Percentiles rank a stretch among this genome's conserved stretches.
phyloP scores from a whole-genome alignment of 2,329 filamentous ascomycete species.

The Epichloe glyceriae region DNA sequence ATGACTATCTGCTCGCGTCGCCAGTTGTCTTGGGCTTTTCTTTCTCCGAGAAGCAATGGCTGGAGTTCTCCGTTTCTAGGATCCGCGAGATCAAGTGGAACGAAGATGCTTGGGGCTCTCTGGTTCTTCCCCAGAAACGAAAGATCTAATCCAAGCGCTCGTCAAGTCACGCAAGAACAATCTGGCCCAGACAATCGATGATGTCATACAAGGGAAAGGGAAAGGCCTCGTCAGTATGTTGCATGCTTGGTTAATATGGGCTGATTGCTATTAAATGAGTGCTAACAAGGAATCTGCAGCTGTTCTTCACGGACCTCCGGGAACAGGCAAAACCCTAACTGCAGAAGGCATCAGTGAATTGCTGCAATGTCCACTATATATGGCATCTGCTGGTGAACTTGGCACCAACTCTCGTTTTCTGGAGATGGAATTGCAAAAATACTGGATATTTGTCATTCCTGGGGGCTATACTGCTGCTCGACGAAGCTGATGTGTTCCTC shows the following conservation, averaged over 20 bases:
- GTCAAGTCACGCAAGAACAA: conserved; percentile 78
- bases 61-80: conserved; percentile 72
- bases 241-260: not conserved
- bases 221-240: conserved; percentile 60
- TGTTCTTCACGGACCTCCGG: conserved; percentile 74
- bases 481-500: conserved; percentile 76
- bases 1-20: conserved; percentile 73
- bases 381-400: conserved; percentile 70
- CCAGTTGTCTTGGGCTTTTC: conserved; percentile 78
- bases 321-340: conserved; percentile 80
- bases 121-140: conserved; percentile 56
- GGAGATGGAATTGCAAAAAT: conserved; percentile 69
- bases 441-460: conserved; percentile 71
- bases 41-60: conserved; percentile 80
- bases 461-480: conserved; percentile 74
- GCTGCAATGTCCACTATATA: conserved; percentile 69
- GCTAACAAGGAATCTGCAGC: conserved; percentile 19
- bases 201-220: conserved; percentile 72
- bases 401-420: conserved; percentile 64
- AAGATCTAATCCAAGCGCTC: conserved; percentile 58
- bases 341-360: conserved; percentile 78
- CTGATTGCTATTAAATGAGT: not conserved
- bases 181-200: conserved; percentile 69
- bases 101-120: conserved; percentile 64
- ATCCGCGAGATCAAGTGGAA: conserved; percentile 79